Evolutionary conservation across 805 yeast genomes (phyloP), one percentile per base, ranked within the genome.

Genomic region (Candida coquimbonensis): DNA sequence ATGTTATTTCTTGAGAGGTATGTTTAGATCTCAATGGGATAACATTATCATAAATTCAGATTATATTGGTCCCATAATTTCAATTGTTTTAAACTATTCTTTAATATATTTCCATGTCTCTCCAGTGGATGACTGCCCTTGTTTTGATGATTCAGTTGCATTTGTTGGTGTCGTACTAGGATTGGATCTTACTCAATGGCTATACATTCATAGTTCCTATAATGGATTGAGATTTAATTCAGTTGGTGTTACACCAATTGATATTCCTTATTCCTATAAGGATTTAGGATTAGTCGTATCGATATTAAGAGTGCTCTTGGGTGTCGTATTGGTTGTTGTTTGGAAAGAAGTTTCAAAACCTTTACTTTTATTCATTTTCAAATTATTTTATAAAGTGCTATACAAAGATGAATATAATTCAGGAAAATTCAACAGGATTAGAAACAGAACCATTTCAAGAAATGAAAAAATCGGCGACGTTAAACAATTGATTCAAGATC

Each of bases 111-210:
- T 72, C 37, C 96, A 89, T 64, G 85, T 89, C 0, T 78, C 75
- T 47, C 98, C 98, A 2, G 80, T 85, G 19, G 99, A 93, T 55
- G 84, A 82, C 53, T 91, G 99, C 60, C 99, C 99, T 1, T 93
- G 99, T 62, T 91, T 83, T 59, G 96, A 90, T 58, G 99, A 91
- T 61, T 80, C 89, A 17, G 96, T 91, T 29, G 95, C 98, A 6
- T 91, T 91, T 56, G 68, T 90, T 43, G 96, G 96, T 4, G 97
- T 90, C 38, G 69, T 89, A 14, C 67, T 80, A 38, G 99, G 99
- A 0, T 55, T 84, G 7, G 93, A 85, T 50, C 51, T 83, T 25
- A 42, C 58, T 4, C 51, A 53, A 14, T 55, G 61, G 61, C 3
- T 47, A 5, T 48, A 42, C 16, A 59, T 74, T 5, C 55, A 57